A percentile compares a stretch with the other conserved stretches of the same genome.
These are phyloP conservation scores for Yamadazyma trypodendri DNA, from an alignment of 1,139 yeast genomes.

Conservation along the genomic window DNA sequence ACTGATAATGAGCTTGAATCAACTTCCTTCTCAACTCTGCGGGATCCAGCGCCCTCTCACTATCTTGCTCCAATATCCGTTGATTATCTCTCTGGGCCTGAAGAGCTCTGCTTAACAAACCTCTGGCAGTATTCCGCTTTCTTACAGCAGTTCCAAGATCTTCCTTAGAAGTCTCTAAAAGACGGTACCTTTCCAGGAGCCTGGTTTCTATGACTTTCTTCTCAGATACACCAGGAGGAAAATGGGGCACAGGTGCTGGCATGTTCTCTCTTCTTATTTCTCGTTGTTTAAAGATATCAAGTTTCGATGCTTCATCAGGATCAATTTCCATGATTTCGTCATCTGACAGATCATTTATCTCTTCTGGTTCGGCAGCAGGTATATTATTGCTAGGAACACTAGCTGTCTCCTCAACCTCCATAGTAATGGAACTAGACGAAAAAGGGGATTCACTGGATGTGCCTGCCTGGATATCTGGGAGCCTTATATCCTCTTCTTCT, in stretches of 20 bases:
- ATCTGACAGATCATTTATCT: slow-evolving; percentile 13
- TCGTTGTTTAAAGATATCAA: slow-evolving; percentile 19
- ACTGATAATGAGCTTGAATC: slow-evolving; percentile 16
- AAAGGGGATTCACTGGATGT: no score
- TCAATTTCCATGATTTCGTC: slow-evolving; percentile 29
- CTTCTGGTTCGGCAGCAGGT: background rate
- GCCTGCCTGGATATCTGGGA: no score
- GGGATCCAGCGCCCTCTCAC: background rate
- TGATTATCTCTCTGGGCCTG: background rate
- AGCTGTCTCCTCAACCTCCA: no score
- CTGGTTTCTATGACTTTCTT: background rate
- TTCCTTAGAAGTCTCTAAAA: background rate
- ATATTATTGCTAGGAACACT: no score
- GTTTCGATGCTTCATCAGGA: slow-evolving; percentile 25
- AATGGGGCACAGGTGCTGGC: slow-evolving; percentile 38
- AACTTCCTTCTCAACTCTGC: background rate
- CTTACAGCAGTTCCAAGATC: background rate
- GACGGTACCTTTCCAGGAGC: background rate
- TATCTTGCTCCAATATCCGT: background rate
- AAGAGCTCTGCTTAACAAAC: background rate
- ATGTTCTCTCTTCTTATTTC: slow-evolving; percentile 15
- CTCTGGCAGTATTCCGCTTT: background rate
- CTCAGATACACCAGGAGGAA: background rate
- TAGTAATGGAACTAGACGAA: no score
- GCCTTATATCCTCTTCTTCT: no score